Evolutionary conservation across 306 rosid species (phyloP), one percentile per base, ranked within the genome.

Genomic region (Castanospermum australe): DNA sequence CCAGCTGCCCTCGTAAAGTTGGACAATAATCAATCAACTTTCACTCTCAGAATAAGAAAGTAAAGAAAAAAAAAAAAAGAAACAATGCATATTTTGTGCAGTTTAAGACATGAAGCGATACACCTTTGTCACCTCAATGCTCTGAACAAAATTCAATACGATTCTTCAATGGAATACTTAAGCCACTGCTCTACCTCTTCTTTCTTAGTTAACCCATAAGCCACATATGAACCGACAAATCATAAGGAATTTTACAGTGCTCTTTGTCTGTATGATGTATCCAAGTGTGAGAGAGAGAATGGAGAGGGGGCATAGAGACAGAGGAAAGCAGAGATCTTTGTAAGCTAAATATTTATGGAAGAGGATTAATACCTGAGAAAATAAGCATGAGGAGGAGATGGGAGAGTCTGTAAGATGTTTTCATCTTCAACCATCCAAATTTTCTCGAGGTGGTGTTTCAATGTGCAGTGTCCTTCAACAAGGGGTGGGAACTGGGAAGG

Each of bases 321-420:
- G 61, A 48, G 47, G 30, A 30, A n/a, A n/a, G n/a, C n/a, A n/a
- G n/a, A n/a, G n/a, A n/a, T n/a, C n/a, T n/a, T n/a, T n/a, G n/a
- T n/a, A n/a, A n/a, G n/a, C n/a, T n/a, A n/a, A n/a, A n/a, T n/a
- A 38, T 1, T 1, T 24, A 65, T 17, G 32, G 56, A 36, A 44
- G 72, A 71, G 48, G 45, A 36, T 9, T 13, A 48, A 13, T 71
- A 86, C 88, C 78, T 72, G 92, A 84, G 52, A 88, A 80, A 73
- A 86, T 62, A 68, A 88, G 88, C 75, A 81, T 5, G 35, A 85
- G 70, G 13, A 81, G 18, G 25, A 86, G 60, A 39, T 65, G 51
- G 25, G 73, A 56, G 77, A 84, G 15, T 5, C 55, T 44, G 59
- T 8, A 57, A 73, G 81, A 45, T 32, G 84, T 61, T 75, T 74